These are phyloP conservation scores for Candida sonorensis DNA, from an alignment of 805 yeast species.

Conservation along the genomic window DNA sequence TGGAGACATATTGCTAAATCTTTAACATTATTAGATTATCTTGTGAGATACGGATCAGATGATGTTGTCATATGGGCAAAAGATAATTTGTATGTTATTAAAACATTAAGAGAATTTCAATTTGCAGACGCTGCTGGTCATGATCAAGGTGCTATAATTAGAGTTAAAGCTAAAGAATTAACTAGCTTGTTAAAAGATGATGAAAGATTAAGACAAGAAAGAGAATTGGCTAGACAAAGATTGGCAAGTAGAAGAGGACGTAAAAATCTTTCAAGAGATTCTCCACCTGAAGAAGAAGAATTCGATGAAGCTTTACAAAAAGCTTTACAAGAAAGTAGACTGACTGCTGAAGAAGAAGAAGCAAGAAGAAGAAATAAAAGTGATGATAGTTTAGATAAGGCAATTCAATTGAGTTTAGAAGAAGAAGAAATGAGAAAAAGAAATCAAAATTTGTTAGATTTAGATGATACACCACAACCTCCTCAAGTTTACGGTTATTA, in stretches of 20 bases:
- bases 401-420: conserved; percentile 65
- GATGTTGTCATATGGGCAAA: conserved; percentile 88
- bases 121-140: conserved; percentile 67
- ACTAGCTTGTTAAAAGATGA: conserved; percentile 75
- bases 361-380: conserved; percentile 44
- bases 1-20: conserved; percentile 97
- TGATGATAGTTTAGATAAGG: conserved; percentile 61
- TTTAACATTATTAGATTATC: conserved; percentile 78
- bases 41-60: conserved; percentile 80
- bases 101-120: conserved; percentile 86
- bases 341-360: conserved; percentile 82
- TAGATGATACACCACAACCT: conserved; percentile 35
- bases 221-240: conserved; percentile 35
- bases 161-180: conserved; percentile 87
- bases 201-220: conserved; percentile 68
- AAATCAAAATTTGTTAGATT: conserved; percentile 46
- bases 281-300: conserved; percentile 36
- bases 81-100: conserved; percentile 80
- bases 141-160: conserved; percentile 83
- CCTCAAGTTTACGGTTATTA: conserved; percentile 25
- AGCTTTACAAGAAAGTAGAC: conserved; percentile 74
- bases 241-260: conserved; percentile 26
- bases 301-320: conserved; percentile 71
- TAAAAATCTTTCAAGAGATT: conserved; percentile 24
- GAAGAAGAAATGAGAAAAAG: conserved; percentile 61